Conservation (phyloP, 1,139 yeast genomes). For the Kodamaea derodonti region DNA sequence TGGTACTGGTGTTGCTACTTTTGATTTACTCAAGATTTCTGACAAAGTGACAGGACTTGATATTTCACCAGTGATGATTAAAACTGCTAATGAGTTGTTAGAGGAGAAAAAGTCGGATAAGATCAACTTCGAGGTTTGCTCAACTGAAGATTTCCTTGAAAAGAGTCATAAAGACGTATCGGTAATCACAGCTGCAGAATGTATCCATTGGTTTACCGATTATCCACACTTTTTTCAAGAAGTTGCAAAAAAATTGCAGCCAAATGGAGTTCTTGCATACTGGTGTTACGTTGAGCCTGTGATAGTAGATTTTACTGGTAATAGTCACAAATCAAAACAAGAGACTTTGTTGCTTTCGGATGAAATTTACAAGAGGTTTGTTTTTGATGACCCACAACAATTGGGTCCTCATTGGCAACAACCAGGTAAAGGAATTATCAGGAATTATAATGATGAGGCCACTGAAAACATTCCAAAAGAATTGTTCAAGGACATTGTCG, state of each 20-base stretch:
- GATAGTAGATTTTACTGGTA: constrained; percentile 24
- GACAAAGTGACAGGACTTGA: constrained; percentile 32
- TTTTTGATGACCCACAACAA: constrained; percentile 32
- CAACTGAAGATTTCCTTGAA: constrained; percentile 30
- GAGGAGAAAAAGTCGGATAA: constrained; percentile 15
- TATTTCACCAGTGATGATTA: constrained; percentile 31
- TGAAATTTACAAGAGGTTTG: constrained; percentile 28
- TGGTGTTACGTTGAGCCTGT: constrained; percentile 44
- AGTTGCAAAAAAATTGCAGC: constrained; percentile 26
- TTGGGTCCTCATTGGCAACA: constrained; percentile 46
- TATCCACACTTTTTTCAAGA: constrained; percentile 29
- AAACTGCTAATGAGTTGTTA: constrained; percentile 22
- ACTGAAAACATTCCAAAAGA: constrained; percentile 30
- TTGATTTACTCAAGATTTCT: constrained; percentile 29
- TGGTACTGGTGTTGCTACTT: constrained; percentile 40
- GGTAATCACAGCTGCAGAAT: constrained; percentile 44
- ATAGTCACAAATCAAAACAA: constrained; percentile 15
- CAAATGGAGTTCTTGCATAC: constrained; percentile 40
- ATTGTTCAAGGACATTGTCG: constrained; percentile 24
- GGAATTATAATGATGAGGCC: constrained; percentile 24
- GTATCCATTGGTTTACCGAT: constrained; percentile 45
- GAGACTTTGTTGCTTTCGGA: constrained; percentile 20
- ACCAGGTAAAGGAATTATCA: constrained; percentile 39
- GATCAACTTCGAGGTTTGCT: constrained; percentile 29
- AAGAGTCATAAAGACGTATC: constrained; percentile 21